A percentile compares a stretch with the other conserved stretches of the same genome.
These are phyloP conservation scores for Collybia mongolica DNA, from an alignment of 768 basidiomycete genomes.

Conservation along the genomic window DNA sequence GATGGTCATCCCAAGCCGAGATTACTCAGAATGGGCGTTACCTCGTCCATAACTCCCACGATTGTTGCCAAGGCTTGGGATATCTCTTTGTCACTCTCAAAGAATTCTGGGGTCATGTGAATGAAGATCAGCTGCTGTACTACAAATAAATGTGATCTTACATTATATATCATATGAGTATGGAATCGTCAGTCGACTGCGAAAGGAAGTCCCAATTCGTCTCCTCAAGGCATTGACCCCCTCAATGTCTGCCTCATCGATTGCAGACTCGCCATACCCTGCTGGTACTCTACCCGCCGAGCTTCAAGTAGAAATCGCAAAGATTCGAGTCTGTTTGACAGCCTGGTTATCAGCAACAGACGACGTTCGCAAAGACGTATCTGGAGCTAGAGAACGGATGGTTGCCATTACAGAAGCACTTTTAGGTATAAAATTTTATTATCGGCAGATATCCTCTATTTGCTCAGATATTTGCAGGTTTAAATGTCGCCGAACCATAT, in stretches of 20 bases:
- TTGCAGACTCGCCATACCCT: conserved; percentile 11
- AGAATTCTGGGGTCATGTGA: too few species aligned
- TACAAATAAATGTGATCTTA: too few species aligned
- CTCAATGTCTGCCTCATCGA: not conserved
- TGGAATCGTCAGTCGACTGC: too few species aligned
- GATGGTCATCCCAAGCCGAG: too few species aligned
- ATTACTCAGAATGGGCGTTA: too few species aligned
- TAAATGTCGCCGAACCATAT: conserved; percentile 15
- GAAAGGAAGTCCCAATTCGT: too few species aligned
- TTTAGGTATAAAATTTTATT: conserved; percentile 7
- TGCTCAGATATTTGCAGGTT: conserved; percentile 6
- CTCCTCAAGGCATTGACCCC: not conserved
- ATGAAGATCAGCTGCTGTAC: too few species aligned
- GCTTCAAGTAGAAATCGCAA: conserved; percentile 13
- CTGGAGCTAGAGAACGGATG: conserved; percentile 11
- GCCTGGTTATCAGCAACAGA: conserved; percentile 13
- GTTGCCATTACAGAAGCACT: conserved; percentile 13
- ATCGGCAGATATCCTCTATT: too few species aligned
- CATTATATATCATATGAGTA: too few species aligned
- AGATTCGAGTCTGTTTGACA: conserved; percentile 15
- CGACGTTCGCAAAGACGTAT: conserved; percentile 12
- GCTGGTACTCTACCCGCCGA: conserved; percentile 13
- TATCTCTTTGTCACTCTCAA: too few species aligned
- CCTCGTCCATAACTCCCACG: too few species aligned
- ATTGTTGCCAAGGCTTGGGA: too few species aligned